Conservation (phyloP, 768 basidiomycete species). For the Pleurotus giganteus region DNA sequence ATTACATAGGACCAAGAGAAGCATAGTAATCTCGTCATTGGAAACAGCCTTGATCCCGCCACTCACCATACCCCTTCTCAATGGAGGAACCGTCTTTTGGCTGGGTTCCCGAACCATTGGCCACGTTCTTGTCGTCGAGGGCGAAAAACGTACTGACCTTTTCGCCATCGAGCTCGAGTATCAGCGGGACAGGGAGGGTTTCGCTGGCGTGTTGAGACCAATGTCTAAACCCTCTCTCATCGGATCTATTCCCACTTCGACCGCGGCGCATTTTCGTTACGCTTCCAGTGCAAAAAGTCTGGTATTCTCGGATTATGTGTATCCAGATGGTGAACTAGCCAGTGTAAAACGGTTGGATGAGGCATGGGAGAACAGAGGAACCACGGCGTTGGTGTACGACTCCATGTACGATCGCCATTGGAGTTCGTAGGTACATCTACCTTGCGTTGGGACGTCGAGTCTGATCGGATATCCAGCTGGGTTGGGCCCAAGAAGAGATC, state of each 20-base stretch:
- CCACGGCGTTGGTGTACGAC: slow-evolving; percentile 71
- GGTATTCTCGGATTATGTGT: slow-evolving; percentile 85
- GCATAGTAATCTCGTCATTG: slow-evolving; percentile 59
- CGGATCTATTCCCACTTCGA: slow-evolving; percentile 66
- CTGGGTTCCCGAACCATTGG: slow-evolving; percentile 65
- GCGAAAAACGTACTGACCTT: slow-evolving; percentile 48
- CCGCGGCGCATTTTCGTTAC: slow-evolving; percentile 70
- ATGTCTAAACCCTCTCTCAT: slow-evolving; percentile 44
- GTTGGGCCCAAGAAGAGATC: slow-evolving; percentile 67
- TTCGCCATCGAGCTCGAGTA: slow-evolving; percentile 58
- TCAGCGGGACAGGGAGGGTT: slow-evolving; percentile 25
- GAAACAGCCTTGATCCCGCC: slow-evolving; percentile 44
- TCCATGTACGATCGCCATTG: slow-evolving; percentile 71
- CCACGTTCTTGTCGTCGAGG: slow-evolving; percentile 58
- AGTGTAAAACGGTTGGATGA: slow-evolving; percentile 69
- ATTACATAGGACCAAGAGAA: slow-evolving; percentile 61
- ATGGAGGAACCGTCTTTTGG: slow-evolving; percentile 80
- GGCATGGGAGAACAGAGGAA: slow-evolving; percentile 69
- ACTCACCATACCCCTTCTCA: slow-evolving; percentile 55
- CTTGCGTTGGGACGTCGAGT: neutral
- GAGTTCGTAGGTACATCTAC: slow-evolving; percentile 36
- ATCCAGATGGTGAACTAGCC: slow-evolving; percentile 69
- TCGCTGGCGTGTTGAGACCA: slow-evolving; percentile 26
- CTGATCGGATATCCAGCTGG: slow-evolving; percentile 47
- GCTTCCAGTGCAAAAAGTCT: slow-evolving; percentile 52